Conservation (phyloP, 768 basidiomycete genomes). For the Rhodocollybia butyracea region DNA sequence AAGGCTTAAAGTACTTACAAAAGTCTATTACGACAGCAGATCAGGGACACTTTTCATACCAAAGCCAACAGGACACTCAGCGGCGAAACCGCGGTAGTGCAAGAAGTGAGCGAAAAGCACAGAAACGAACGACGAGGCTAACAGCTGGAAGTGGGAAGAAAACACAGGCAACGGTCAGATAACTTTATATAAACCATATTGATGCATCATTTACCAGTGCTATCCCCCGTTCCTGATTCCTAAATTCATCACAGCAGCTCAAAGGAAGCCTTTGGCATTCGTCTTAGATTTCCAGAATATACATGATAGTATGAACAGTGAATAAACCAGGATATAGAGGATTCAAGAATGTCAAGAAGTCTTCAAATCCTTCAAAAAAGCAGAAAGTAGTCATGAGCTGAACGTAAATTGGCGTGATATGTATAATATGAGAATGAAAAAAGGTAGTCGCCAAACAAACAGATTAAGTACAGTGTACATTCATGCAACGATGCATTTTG, state of each 20-base stretch:
- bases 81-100: neutral
- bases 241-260: neutral
- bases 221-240: neutral
- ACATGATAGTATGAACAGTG: conserved; percentile 8
- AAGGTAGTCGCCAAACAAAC: conserved; percentile 9
- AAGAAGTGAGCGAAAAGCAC: neutral
- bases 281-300: neutral
- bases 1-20: neutral
- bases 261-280: neutral
- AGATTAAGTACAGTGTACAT: conserved; percentile 11
- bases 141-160: no score
- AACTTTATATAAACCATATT: no score
- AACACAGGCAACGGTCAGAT: no score
- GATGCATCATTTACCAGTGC: no score
- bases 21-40: neutral
- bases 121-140: neutral
- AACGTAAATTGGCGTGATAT: conserved; percentile 24
- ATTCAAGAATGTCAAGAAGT: conserved; percentile 9
- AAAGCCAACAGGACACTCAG: neutral
- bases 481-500: conserved; percentile 74
- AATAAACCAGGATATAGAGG: conserved; percentile 3
- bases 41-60: neutral
- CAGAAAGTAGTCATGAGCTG: conserved; percentile 55
- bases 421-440: conserved; percentile 29
- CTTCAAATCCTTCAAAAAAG: conserved; percentile 1